Percentiles rank a stretch among this genome's conserved stretches.
Evolutionary conservation across 2,329 filamentous ascomycete species (phyloP).

Genomic region (Nectriaceae sp.): DNA sequence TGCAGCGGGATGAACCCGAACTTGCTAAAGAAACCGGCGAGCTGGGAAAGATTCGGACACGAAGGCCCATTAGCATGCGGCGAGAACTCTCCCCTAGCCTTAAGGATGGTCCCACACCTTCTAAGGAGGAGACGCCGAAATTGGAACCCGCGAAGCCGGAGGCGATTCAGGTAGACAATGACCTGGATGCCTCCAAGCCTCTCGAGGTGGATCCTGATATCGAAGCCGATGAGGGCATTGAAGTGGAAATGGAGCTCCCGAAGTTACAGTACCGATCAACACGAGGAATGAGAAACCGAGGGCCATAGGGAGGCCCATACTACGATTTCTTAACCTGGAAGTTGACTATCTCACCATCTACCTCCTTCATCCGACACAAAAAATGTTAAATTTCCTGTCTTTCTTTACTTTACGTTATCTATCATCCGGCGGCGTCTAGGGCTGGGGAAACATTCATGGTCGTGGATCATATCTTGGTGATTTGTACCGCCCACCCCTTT

Average conservation of each 20-base stretch:
- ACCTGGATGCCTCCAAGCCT: constrained; percentile 18
- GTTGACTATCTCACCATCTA: constrained; percentile 16
- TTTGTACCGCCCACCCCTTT: too few relatives aligned
- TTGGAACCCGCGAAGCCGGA: constrained; percentile 23
- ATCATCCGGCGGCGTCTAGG: too few relatives aligned
- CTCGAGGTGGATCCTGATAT: constrained; percentile 37
- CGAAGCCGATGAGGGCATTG: constrained; percentile 46
- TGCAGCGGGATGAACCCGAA: constrained; percentile 54
- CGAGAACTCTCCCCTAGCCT: constrained; percentile 40
- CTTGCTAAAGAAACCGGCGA: constrained; percentile 41
- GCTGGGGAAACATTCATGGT: too few relatives aligned
- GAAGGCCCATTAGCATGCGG: constrained; percentile 55
- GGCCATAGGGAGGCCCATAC: constrained; percentile 23
- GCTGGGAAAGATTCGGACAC: constrained; percentile 47
- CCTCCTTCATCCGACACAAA: constrained; percentile 8
- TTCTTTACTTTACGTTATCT: too few relatives aligned
- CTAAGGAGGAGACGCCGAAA: constrained; percentile 25
- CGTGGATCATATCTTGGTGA: too few relatives aligned
- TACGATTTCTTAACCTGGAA: constrained; percentile 21
- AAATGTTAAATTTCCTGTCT: too few relatives aligned
- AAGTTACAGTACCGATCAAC: constrained; percentile 47
- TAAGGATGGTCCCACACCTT: constrained; percentile 26
- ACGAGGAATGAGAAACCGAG: constrained; percentile 37
- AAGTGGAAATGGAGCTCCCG: constrained; percentile 39
- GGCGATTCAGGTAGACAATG: constrained; percentile 13